Evolutionary conservation across 257 asterid genomes (phyloP), one percentile per base, ranked within the genome.

Genomic region (Linaria vulgaris): DNA sequence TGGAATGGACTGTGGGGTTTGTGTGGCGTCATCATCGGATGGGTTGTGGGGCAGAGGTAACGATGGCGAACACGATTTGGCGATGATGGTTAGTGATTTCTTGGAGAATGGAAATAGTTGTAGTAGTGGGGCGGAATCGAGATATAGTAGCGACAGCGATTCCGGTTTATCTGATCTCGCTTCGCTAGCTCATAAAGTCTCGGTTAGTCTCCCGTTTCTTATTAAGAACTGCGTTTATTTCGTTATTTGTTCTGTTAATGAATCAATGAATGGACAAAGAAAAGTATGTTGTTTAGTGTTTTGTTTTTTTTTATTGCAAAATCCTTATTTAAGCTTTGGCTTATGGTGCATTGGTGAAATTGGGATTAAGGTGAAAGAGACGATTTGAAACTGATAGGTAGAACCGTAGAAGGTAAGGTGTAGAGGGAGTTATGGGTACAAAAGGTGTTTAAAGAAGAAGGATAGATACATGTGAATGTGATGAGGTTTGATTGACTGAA

Each of bases 51-150:
- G 72, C 17, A 82, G 80, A 0, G 86, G 76, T 56, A 27, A 27
- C 6, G 94, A 88, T 43, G 80, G 94, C 56, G 96, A 88, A 67
- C 81, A 75, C 81, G 96, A 88, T 75, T 79, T 88, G 79, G 94
- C 87, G 37, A 55, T 76, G 61, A 83, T 88, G 96, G 96, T 88
- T 66, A 85, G 80, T 73, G 96, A 88, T 56, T 88, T 85, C 63
- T 20, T 81, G 83, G 96, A 88, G 68, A 85, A 81, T 56, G 88
- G 94, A 41, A 73, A 59, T 63, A 74, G 96, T 69, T 65, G 72
- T 63, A 74, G 96, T 69, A 67, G 72, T n/a, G 90, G 89, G 51
- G 60, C 79, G 12, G 80, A 83, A 6, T 83, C 85, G 14, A 71
- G 73, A 67, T 78, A 72, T 73, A 85, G 94, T 76, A 85, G 96